Percentiles rank a stretch among this genome's conserved stretches.
Conservation (phyloP, 2,329 filamentous ascomycete genomes). For the Lecanicillium sp. region DNA sequence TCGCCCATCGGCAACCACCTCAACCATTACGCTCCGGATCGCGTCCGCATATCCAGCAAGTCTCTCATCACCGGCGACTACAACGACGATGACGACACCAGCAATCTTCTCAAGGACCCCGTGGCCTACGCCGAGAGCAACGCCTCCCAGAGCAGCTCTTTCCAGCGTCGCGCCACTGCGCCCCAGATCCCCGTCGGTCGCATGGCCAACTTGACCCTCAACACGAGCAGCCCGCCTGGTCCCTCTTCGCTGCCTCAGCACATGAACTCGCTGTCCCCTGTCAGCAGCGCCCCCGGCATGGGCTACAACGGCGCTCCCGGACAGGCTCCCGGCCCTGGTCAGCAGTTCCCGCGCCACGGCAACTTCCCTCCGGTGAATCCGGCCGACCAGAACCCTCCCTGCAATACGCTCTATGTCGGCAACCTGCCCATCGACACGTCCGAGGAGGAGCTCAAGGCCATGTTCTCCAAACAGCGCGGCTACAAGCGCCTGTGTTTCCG, state of each 20-base stretch:
- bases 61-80: constrained; percentile 64
- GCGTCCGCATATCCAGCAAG: constrained; percentile 58
- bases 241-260: constrained; percentile 50
- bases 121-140: constrained; percentile 64
- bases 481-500: constrained; percentile 95
- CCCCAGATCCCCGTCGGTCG: constrained; percentile 64
- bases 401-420: constrained; percentile 97
- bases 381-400: constrained; percentile 92
- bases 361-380: constrained; percentile 85
- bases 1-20: constrained; percentile 67
- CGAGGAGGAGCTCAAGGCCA: constrained; percentile 88
- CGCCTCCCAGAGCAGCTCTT: constrained; percentile 16
- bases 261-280: constrained; percentile 50
- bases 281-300: constrained; percentile 31
- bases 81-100: constrained; percentile 63
- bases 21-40: constrained; percentile 39
- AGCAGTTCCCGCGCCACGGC: constrained; percentile 54
- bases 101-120: constrained; percentile 64
- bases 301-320: constrained; percentile 25
- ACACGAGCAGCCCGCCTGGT: constrained; percentile 47
- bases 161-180: constrained; percentile 62
- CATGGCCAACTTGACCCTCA: constrained; percentile 65
- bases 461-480: constrained; percentile 88
- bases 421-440: constrained; percentile 89
- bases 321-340: constrained; percentile 39